phyloP scores from a whole-genome alignment of 768 basidiomycete genomes.

The Mycena latifolia region DNA sequence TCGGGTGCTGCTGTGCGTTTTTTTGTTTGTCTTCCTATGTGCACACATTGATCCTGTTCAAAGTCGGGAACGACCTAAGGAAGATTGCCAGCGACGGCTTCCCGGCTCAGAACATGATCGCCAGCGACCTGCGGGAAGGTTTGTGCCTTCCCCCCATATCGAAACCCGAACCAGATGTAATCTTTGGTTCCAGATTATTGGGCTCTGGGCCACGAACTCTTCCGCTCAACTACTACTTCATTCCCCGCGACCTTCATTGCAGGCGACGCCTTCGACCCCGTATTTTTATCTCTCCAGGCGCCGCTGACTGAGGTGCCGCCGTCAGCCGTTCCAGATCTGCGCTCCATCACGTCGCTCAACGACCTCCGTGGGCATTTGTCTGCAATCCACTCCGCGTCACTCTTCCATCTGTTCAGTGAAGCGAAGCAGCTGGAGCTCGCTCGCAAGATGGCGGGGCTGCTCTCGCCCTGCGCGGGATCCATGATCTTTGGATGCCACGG shows the following conservation, averaged over 20 bases:
- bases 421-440: conserved; percentile 57
- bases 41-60: too few species aligned
- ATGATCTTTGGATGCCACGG: conserved; percentile 60
- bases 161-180: too few species aligned
- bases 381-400: conserved; percentile 60
- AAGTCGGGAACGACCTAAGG: conserved; percentile 56
- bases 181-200: conserved; percentile 59
- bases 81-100: conserved; percentile 56
- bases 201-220: conserved; percentile 72
- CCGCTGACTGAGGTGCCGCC: conserved; percentile 41
- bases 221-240: conserved; percentile 60
- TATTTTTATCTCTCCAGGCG: conserved; percentile 50
- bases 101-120: conserved; percentile 51
- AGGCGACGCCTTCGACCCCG: conserved; percentile 61
- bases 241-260: conserved; percentile 68
- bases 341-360: conserved; percentile 54
- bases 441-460: conserved; percentile 53
- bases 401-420: conserved; percentile 67
- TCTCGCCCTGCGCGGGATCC: conserved; percentile 57
- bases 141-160: neutral
- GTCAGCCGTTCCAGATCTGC: conserved; percentile 41
- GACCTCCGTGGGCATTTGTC: conserved; percentile 60
- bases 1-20: conserved; percentile 60
- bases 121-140: conserved; percentile 47
- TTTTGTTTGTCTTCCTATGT: too few species aligned